Evolutionary conservation across 805 yeast species (phyloP).

Genomic region (Candida maris): DNA sequence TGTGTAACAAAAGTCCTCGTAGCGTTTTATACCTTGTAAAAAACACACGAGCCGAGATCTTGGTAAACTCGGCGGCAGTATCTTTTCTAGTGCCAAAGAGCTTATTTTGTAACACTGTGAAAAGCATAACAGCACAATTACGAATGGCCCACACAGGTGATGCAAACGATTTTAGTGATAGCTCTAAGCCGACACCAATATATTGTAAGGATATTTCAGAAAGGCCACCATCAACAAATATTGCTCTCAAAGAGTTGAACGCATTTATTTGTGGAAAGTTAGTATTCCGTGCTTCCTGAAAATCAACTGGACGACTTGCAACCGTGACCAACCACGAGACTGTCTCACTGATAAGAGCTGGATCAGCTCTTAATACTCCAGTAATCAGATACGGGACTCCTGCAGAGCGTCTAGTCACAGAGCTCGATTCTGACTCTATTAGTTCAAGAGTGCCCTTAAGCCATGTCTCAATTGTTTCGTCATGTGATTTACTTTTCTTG

Average conservation of each 20-base stretch:
- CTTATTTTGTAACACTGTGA: slow-evolving; percentile 76
- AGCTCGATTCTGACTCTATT: slow-evolving; percentile 51
- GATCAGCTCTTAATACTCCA: slow-evolving; percentile 58
- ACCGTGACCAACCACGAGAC: slow-evolving; percentile 50
- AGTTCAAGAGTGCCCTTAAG: slow-evolving; percentile 46
- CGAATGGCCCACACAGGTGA: slow-evolving; percentile 79
- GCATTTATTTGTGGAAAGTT: slow-evolving; percentile 95
- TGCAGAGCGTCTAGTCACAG: slow-evolving; percentile 86
- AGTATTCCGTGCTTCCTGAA: slow-evolving; percentile 42
- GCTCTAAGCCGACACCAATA: slow-evolving; percentile 53
- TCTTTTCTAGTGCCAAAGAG: slow-evolving; percentile 62
- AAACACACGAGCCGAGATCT: slow-evolving; percentile 51
- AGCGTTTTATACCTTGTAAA: slow-evolving; percentile 62
- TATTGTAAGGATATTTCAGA: slow-evolving; percentile 47
- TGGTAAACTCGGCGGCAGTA: slow-evolving; percentile 24
- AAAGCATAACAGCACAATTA: slow-evolving; percentile 91
- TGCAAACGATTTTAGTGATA: slow-evolving; percentile 61
- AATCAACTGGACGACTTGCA: slow-evolving; percentile 47
- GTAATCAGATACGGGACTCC: slow-evolving; percentile 82
- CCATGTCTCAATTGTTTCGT: slow-evolving; percentile 52
- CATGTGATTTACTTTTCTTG: slow-evolving; percentile 41
- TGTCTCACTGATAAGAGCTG: slow-evolving; percentile 45
- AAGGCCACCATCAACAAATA: slow-evolving; percentile 70
- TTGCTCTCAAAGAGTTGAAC: slow-evolving; percentile 72
- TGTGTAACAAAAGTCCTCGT: slow-evolving; percentile 43